Base-by-base conservation (phyloP, 1,284 basidiomycete genomes). In the Sanguinoderma infundibulare region DNA sequence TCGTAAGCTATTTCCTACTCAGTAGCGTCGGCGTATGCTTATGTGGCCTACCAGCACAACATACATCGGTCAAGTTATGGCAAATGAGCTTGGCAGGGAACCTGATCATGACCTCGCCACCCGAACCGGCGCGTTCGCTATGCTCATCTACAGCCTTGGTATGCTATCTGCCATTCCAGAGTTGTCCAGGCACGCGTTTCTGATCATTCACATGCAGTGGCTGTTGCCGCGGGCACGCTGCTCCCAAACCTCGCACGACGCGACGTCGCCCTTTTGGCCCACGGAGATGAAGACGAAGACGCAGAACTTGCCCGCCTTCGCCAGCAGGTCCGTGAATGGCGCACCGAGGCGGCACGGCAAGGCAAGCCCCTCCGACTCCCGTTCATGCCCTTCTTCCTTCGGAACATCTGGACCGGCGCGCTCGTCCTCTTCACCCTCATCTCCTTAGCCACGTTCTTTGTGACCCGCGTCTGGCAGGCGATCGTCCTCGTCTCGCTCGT, bases 51-150 rank as follows among this genome's bases (percentile, higher is more conserved):
- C 49, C 64, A 89, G 90, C 17, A 98, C 96, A 1, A 96, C 94
- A 1, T 98, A 96, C 71, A 85, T 98, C 61, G 91, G 93, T 6
- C 94, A 97, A 76, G 83, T 97, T 26, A 94, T 96, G 92, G 92
- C 93, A 2, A 82, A 88, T 56, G 89, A 96, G 72, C 75, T 85
- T 0, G 81, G 82, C 9, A 70, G 77, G 59, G 92, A 94, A 63
- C 94, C 95, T 7, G 84, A 94, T 71, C 80, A 84, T 26, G 94
- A 96, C 50, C 69, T 86, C 30, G 96, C 97, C 0, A 96, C 94
- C 0, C 84, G 95, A 30, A 90, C 83, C 6, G 96, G 96, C 49
- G 93, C 94, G 70, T 85, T 95, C 66, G 96, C 96, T 0, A 89
- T 98, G 83, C 82, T 98, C 49, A 80, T 95, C 42, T 95, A 97